phyloP scores from a whole-genome alignment of 495 filamentous ascomycete genomes.

The Penicillium manginii region DNA sequence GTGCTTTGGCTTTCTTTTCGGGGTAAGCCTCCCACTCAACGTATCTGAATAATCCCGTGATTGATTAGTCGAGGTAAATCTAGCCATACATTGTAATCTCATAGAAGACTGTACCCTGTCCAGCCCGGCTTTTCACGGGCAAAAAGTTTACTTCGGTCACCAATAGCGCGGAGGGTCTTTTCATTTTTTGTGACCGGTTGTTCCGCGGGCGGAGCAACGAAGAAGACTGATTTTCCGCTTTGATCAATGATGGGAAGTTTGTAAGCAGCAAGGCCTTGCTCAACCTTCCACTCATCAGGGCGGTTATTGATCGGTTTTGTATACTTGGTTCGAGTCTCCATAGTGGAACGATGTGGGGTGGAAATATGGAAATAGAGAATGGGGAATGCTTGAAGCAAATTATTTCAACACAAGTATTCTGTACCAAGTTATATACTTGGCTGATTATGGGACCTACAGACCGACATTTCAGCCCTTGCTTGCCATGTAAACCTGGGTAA shows the following conservation, averaged over 20 bases:
- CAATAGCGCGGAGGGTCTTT: constrained; percentile 36
- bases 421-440: constrained; percentile 3
- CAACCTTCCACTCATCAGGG: constrained; percentile 58
- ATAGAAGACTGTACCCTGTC: constrained; percentile 32
- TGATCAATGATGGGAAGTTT: constrained; percentile 54
- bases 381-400: not conserved
- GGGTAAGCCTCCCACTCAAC: constrained; percentile 74
- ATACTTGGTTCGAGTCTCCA: constrained; percentile 9
- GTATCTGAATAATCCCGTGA: constrained; percentile 37
- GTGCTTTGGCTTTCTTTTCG: constrained; percentile 63
- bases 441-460: constrained; percentile 5
- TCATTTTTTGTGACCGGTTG: constrained; percentile 37
- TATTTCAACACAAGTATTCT: not conserved
- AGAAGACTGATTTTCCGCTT: constrained; percentile 32
- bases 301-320: constrained; percentile 32
- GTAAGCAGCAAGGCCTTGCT: constrained; percentile 52
- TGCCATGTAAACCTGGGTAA: not conserved
- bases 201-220: constrained; percentile 24
- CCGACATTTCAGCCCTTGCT: constrained; percentile 9
- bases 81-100: no score
- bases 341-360: constrained; percentile 2
- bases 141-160: constrained; percentile 41
- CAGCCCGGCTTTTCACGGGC: constrained; percentile 36
- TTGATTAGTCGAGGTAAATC: not conserved
- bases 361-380: constrained; percentile 5